Evolutionary conservation across 2,329 filamentous ascomycete species (phyloP).

Genomic region (Aotearoamyces nothofagi): DNA sequence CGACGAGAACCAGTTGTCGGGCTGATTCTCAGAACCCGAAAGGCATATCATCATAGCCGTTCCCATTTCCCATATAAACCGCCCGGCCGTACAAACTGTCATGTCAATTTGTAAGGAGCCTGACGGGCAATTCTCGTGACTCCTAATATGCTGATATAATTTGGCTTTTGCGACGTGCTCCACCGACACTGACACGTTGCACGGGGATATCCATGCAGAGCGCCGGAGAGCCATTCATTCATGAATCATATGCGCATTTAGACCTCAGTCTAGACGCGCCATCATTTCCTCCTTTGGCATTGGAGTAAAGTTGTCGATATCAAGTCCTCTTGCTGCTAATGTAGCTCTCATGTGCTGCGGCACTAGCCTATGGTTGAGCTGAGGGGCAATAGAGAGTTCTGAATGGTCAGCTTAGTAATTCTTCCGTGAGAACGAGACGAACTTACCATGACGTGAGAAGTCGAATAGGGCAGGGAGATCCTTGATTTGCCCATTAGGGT

Average conservation of each 20-base stretch:
- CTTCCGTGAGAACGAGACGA: conserved; percentile 1
- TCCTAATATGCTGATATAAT: too few relatives aligned
- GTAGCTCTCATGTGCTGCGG: conserved; percentile 65
- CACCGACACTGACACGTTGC: too few relatives aligned
- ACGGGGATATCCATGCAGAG: conserved; percentile 8
- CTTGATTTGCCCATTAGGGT: conserved; percentile 63
- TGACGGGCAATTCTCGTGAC: neutral
- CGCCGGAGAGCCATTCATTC: conserved; percentile 20
- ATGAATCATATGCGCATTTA: conserved; percentile 15
- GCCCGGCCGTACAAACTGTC: too few relatives aligned
- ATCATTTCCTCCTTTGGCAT: conserved; percentile 94
- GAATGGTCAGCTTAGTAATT: conserved; percentile 8
- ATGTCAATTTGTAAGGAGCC: neutral
- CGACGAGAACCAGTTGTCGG: too few relatives aligned
- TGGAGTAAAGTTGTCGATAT: conserved; percentile 87
- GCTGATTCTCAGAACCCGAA: too few relatives aligned
- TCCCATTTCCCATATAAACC: too few relatives aligned
- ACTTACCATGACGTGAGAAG: conserved; percentile 82
- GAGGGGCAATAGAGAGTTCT: conserved; percentile 94
- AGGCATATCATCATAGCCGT: too few relatives aligned
- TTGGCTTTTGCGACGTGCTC: too few relatives aligned
- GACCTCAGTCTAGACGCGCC: conserved; percentile 79
- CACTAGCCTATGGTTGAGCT: conserved; percentile 77
- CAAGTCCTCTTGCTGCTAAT: conserved; percentile 64
- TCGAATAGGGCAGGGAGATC: conserved; percentile 84